Conservation (phyloP, 1,284 basidiomycete species). For the Peniophora sp. region DNA sequence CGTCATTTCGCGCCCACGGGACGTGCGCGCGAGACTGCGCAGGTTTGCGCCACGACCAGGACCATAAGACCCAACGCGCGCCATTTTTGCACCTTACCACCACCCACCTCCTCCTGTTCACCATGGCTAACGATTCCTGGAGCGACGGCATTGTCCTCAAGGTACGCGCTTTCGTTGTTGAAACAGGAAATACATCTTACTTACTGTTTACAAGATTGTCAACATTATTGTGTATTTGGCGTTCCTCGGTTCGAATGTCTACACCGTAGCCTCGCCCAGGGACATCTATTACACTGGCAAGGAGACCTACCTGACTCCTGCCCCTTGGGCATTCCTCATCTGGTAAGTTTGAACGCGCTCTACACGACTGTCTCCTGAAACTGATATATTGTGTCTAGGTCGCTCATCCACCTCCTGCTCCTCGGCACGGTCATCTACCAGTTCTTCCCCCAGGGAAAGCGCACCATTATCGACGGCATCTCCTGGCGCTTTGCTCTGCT, state of each 20-base stretch:
- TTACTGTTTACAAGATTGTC: constrained; percentile 38
- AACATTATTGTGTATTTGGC: constrained; percentile 76
- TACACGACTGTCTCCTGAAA: constrained; percentile 14
- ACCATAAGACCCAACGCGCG: not conserved
- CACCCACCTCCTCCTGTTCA: constrained; percentile 7
- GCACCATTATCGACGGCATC: constrained; percentile 77
- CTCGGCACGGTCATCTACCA: constrained; percentile 88
- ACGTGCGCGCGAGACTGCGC: not conserved
- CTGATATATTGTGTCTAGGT: constrained; percentile 32
- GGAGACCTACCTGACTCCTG: constrained; percentile 86
- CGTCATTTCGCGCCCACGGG: not conserved
- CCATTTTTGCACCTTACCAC: not conserved
- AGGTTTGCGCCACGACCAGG: not conserved
- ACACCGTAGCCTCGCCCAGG: constrained; percentile 69
- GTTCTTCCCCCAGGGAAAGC: constrained; percentile 78
- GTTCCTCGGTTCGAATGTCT: constrained; percentile 86
- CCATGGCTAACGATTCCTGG: constrained; percentile 55
- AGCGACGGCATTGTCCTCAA: constrained; percentile 76
- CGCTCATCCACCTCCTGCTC: constrained; percentile 79
- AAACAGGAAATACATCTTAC: not conserved
- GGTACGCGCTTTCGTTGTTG: constrained; percentile 27
- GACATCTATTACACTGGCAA: constrained; percentile 65
- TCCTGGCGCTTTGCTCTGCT: constrained; percentile 87
- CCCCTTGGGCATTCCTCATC: constrained; percentile 80
- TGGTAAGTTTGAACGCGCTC: constrained; percentile 40